These are phyloP conservation scores for Bjerkandera adusta DNA, from an alignment of 1,284 basidiomycete genomes.

Conservation along the genomic window DNA sequence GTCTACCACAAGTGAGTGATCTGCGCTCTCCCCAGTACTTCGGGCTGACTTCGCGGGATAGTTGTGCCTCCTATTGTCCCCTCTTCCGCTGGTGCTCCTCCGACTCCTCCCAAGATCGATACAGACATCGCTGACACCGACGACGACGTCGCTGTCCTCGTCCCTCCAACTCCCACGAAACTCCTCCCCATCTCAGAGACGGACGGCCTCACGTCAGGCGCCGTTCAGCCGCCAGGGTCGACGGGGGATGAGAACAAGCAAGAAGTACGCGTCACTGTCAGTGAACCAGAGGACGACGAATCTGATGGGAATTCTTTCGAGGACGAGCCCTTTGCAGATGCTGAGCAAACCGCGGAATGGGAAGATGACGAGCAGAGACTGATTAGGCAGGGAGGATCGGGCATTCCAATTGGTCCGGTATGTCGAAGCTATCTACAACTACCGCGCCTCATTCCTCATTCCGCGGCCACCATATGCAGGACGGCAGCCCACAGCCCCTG, in stretches of 20 bases:
- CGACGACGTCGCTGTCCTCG: conserved; percentile 36
- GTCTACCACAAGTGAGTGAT: conserved; percentile 17
- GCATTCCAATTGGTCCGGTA: conserved; percentile 77
- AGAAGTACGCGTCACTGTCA: conserved; percentile 29
- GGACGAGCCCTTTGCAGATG: conserved; percentile 49
- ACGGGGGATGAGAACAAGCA: conserved; percentile 41
- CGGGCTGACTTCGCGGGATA: conserved; percentile 15
- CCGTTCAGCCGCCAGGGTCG: conserved; percentile 72
- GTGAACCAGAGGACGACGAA: conserved; percentile 40
- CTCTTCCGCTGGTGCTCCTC: not conserved
- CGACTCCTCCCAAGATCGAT: not conserved
- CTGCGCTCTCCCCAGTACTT: conserved; percentile 6
- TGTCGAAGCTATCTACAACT: conserved; percentile 26
- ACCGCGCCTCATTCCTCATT: conserved; percentile 10
- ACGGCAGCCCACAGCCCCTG: conserved; percentile 86
- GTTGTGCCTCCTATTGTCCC: conserved; percentile 1
- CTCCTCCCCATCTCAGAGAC: conserved; percentile 49
- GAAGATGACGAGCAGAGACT: conserved; percentile 80
- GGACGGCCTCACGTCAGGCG: conserved; percentile 65
- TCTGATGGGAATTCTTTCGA: conserved; percentile 36
- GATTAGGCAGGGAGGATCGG: conserved; percentile 79
- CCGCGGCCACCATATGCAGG: conserved; percentile 39
- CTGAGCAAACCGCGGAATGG: conserved; percentile 39
- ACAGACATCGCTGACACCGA: conserved; percentile 9
- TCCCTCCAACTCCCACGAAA: conserved; percentile 52